Percentiles rank a stretch among this genome's conserved stretches.
Evolutionary conservation across 2,329 filamentous ascomycete species (phyloP).

Genomic region (Cordyceps militaris): DNA sequence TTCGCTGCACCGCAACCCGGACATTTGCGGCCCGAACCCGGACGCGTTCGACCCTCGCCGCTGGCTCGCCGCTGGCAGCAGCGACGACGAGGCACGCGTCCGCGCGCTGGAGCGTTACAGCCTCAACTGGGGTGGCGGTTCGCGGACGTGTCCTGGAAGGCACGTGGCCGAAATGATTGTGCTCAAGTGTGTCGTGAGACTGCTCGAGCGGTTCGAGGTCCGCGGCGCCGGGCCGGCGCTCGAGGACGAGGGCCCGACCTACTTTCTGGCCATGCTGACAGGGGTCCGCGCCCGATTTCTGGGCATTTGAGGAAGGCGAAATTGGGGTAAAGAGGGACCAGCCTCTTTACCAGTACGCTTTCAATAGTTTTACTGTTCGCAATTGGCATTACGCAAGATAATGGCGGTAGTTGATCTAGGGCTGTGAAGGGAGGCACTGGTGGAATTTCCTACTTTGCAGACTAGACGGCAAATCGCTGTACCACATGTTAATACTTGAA

Average conservation of each 20-base stretch:
- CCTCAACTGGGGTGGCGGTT: slow-evolving; percentile 46
- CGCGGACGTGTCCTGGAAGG: slow-evolving; percentile 43
- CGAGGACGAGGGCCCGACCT: slow-evolving; percentile 33
- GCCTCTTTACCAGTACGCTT: too few relatives aligned
- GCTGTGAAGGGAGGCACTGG: neutral
- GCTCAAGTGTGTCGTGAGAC: slow-evolving; percentile 33
- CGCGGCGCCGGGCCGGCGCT: slow-evolving; percentile 30
- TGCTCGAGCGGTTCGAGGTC: slow-evolving; percentile 40
- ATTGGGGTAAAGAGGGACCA: neutral
- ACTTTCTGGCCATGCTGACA: slow-evolving; percentile 47
- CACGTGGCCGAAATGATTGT: slow-evolving; percentile 45
- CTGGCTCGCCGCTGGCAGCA: slow-evolving; percentile 32
- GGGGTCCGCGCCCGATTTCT: neutral
- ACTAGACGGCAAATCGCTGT: too few relatives aligned
- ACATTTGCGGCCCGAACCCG: slow-evolving; percentile 42
- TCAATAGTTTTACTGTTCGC: neutral
- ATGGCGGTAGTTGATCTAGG: neutral
- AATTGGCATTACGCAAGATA: neutral
- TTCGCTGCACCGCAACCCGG: slow-evolving; percentile 41
- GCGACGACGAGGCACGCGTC: slow-evolving; percentile 16
- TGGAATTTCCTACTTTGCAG: neutral
- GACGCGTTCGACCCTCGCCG: slow-evolving; percentile 38
- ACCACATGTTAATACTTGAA: neutral
- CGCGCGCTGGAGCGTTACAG: slow-evolving; percentile 41
- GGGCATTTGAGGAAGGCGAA: neutral